phyloP scores from a whole-genome alignment of 495 filamentous ascomycete species.

The Sordaria brevicollis region DNA sequence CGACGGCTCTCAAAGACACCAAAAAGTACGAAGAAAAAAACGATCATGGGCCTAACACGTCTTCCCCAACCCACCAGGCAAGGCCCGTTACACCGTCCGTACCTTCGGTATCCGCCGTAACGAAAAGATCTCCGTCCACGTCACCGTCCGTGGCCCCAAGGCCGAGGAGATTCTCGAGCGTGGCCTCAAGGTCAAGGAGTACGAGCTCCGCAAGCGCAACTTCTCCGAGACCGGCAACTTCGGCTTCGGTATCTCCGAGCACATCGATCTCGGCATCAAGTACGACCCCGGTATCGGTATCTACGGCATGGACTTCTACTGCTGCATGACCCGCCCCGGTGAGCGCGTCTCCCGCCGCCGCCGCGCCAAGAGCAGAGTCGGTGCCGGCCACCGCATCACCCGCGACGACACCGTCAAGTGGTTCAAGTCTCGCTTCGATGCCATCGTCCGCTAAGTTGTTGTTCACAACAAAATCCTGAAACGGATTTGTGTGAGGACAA shows the following conservation, averaged over 20 bases:
- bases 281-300: conserved; percentile 99
- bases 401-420: conserved; percentile 91
- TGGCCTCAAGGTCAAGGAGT: conserved; percentile 99
- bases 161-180: conserved; percentile 99
- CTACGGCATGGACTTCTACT: conserved; percentile 99
- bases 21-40: not conserved
- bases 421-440: conserved; percentile 99
- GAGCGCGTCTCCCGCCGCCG: conserved; percentile 94
- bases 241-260: conserved; percentile 99
- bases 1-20: no score
- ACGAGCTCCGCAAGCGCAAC: conserved; percentile 97
- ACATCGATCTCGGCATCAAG: conserved; percentile 99
- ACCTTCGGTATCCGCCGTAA: conserved; percentile 99
- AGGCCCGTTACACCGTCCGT: conserved; percentile 99
- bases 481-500: conserved; percentile 22
- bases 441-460: conserved; percentile 80
- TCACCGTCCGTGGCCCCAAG: conserved; percentile 99
- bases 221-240: conserved; percentile 99
- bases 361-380: conserved; percentile 76
- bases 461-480: conserved; percentile 25
- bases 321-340: conserved; percentile 98
- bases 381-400: conserved; percentile 84
- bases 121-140: conserved; percentile 99
- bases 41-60: not conserved
- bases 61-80: conserved; percentile 47